Evolutionary conservation across 139 green algal species (phyloP), one percentile per base, ranked within the genome.

Genomic region (Pseudopediastrum boryanum): DNA sequence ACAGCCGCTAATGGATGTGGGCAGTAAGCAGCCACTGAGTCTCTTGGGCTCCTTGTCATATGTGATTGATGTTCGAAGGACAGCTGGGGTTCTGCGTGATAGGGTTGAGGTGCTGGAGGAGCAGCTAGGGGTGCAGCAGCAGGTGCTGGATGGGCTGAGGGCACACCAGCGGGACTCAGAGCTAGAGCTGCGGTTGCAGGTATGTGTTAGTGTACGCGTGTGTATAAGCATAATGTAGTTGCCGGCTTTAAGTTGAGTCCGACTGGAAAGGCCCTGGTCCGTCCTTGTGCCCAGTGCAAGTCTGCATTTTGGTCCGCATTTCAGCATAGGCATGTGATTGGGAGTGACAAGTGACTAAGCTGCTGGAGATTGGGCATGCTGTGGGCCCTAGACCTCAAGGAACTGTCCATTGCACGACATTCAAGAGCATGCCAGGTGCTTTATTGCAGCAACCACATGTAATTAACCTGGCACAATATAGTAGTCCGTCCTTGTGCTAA

Each of bases 91-190:
- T 12, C 64, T 48, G 23, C 48, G 48, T 65, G 69, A 48, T 33
- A 19, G 65, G 41, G 31, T 12, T 41, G 70, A 77, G 38, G 70
- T 63, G 16, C 51, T 77, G 7, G 50, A 67, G 35, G 70, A 56
- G 46, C 59, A 56, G 71, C 71, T 78, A 41, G 25, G 69, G 29
- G 23, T 78, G 52, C 71, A 70, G 71, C 54, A 59, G 54, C 71
- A 78, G 54, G 54, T 44, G 38, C 71, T 78, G 39, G 71, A 54
- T 35, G 71, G 69, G 33, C 64, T 70, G 29, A 56, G 69, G 54
- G 16, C 38, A 27, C 41, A 70, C 27, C 54, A 70, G 36, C 33
- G n/a, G 25, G 39, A 68, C 23, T 54, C 71, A 12, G 7, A 56
- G 50, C 71, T 70, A 56, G 42, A 70, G 71, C 54, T 78, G n/a